Evolutionary conservation across 192 early-diverging fungal genomes (phyloP).

Genomic region (Backusella morwellensis): DNA sequence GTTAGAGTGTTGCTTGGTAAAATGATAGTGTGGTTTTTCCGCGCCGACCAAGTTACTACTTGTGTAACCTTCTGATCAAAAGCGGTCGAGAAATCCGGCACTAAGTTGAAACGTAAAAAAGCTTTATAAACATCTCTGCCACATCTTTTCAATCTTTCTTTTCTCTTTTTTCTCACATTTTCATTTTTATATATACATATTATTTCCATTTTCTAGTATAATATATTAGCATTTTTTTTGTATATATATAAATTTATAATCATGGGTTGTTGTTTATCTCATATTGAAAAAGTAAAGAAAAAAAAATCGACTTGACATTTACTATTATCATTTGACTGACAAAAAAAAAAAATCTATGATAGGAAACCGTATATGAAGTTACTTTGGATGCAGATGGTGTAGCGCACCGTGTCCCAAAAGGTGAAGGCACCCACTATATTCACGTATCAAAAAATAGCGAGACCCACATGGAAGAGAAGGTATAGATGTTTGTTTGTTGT

Average conservation of each 20-base stretch:
- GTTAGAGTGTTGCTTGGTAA: constrained; percentile 1
- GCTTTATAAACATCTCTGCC: neutral
- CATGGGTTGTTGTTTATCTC: constrained; percentile 28
- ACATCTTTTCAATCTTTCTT: neutral
- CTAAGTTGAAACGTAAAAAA: constrained; percentile 4
- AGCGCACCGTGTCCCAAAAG: constrained; percentile 30
- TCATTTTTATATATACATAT: neutral
- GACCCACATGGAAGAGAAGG: constrained; percentile 34
- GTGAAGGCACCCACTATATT: constrained; percentile 35
- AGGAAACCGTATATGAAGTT: constrained; percentile 37
- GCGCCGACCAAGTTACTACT: neutral
- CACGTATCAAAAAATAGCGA: constrained; percentile 26
- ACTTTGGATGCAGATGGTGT: constrained; percentile 27
- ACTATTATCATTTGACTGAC: neutral
- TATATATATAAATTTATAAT: constrained; percentile 3
- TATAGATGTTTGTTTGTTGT: neutral
- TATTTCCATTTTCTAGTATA: neutral
- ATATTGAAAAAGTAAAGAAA: constrained; percentile 3
- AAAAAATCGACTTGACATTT: neutral
- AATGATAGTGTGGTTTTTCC: neutral
- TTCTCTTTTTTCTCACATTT: constrained; percentile 5
- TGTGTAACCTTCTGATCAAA: neutral
- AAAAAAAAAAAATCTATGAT: neutral
- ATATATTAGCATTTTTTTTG: constrained; percentile 3
- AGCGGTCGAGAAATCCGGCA: constrained; percentile 1